Percentiles rank a stretch among this genome's conserved stretches.
Conservation (phyloP, 2,329 filamentous ascomycete genomes). For the Clonostachys rhizophaga region DNA sequence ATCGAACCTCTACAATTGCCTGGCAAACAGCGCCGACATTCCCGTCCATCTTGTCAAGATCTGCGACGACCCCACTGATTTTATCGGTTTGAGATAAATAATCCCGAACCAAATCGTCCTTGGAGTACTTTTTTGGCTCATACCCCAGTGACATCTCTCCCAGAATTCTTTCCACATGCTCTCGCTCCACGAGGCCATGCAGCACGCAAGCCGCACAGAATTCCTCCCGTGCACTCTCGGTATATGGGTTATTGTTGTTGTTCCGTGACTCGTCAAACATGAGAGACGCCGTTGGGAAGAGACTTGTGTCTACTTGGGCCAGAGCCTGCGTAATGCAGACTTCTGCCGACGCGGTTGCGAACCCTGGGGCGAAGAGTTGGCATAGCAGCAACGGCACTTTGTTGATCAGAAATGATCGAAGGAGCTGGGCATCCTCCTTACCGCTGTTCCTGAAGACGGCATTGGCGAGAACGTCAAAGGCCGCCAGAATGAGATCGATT, state of each 20-base stretch:
- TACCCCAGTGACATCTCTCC: constrained; percentile 82
- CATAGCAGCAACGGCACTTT: constrained; percentile 52
- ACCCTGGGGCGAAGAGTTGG: constrained; percentile 58
- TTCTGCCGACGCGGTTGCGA: constrained; percentile 68
- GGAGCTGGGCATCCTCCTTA: constrained; percentile 58
- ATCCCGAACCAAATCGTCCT: constrained; percentile 73
- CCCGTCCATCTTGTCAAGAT: constrained; percentile 85
- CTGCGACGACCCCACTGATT: constrained; percentile 70
- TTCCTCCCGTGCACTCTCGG: constrained; percentile 58
- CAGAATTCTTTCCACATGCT: constrained; percentile 72
- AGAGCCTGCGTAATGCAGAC: constrained; percentile 69
- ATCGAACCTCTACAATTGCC: constrained; percentile 64
- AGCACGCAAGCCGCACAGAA: constrained; percentile 90
- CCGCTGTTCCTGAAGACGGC: constrained; percentile 66
- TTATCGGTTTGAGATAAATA: constrained; percentile 73
- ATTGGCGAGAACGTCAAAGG: constrained; percentile 87
- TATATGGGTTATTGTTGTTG: constrained; percentile 49
- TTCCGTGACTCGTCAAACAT: constrained; percentile 57
- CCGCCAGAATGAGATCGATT: constrained; percentile 78
- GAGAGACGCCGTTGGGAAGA: constrained; percentile 58
- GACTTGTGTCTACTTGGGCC: constrained; percentile 74
- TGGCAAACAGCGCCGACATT: constrained; percentile 84
- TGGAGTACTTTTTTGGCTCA: constrained; percentile 70
- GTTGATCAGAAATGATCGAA: constrained; percentile 82
- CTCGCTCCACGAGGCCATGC: constrained; percentile 76